Conservation (phyloP, 108 stramenopile species). For the Aureococcus anophagefferens region DNA sequence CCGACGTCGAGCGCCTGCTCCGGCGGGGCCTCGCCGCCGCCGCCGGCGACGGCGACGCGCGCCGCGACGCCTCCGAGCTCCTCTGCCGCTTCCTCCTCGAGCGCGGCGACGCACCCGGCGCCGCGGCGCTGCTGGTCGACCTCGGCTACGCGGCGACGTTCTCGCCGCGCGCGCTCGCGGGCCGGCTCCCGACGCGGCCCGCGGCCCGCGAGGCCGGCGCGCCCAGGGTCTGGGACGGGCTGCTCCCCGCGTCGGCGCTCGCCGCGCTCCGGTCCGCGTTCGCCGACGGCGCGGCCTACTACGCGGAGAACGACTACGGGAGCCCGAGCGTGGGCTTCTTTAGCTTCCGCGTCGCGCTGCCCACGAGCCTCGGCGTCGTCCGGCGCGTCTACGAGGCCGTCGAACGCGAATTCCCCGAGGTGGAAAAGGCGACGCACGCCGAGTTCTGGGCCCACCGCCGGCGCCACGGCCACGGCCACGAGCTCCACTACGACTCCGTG, state of each 20-base stretch:
- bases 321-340: conserved; percentile 16
- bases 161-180: background rate
- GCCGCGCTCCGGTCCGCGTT: conserved; percentile 13
- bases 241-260: background rate
- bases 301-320: conserved; percentile 22
- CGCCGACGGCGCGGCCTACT: conserved; percentile 13
- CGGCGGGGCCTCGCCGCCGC: no score
- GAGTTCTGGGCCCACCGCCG: conserved; percentile 89
- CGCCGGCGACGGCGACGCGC: no score
- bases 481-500: conserved; percentile 81
- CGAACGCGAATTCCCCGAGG: background rate
- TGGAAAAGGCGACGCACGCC: conserved; percentile 27
- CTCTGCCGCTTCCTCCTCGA: background rate
- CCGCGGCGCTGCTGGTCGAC: background rate
- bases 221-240: background rate
- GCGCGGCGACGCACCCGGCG: background rate
- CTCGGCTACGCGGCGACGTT: background rate
- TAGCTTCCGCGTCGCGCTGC: conserved; percentile 18
- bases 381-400: background rate
- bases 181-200: no score
- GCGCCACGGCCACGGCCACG: conserved; percentile 76
- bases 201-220: background rate
- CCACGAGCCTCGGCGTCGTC: background rate
- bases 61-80: no score
- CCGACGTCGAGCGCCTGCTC: no score